Evolutionary conservation across 305 asterid genomes (phyloP).

Genomic region (Fraxinus velutina): DNA sequence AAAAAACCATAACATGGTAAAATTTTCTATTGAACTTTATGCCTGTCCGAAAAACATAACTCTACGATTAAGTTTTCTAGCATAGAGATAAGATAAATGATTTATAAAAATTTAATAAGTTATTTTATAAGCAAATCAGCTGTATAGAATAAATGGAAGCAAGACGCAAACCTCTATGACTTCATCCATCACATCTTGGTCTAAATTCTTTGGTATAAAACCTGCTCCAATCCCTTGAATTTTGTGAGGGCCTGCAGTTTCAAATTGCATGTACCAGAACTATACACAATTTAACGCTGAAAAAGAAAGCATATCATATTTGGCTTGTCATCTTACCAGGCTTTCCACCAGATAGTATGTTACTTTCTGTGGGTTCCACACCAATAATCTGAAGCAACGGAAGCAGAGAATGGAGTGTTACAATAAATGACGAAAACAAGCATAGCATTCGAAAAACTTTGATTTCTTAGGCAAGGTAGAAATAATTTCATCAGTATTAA

Average conservation of each 20-base stretch:
- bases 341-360: slow-evolving; percentile 88
- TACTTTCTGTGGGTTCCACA: slow-evolving; percentile 90
- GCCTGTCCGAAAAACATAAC: background rate
- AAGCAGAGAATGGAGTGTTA: slow-evolving; percentile 14
- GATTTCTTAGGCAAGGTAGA: background rate
- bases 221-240: slow-evolving; percentile 99
- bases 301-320: slow-evolving; percentile 22
- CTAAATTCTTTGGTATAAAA: slow-evolving; percentile 90
- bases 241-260: slow-evolving; percentile 99
- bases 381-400: slow-evolving; percentile 67
- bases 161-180: slow-evolving; percentile 70
- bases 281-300: slow-evolving; percentile 38
- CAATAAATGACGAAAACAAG: slow-evolving; percentile 17
- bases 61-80: background rate
- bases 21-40: background rate
- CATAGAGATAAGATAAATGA: background rate
- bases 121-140: background rate
- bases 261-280: slow-evolving; percentile 66
- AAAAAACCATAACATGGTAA: background rate
- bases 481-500: background rate
- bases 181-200: slow-evolving; percentile 88
- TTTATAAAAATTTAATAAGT: background rate
- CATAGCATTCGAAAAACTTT: background rate
- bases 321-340: slow-evolving; percentile 70
- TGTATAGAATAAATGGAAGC: slow-evolving; percentile 16